phyloP scores from a whole-genome alignment of 2,329 filamentous ascomycete species.

The Trichothecium sympodiale region DNA sequence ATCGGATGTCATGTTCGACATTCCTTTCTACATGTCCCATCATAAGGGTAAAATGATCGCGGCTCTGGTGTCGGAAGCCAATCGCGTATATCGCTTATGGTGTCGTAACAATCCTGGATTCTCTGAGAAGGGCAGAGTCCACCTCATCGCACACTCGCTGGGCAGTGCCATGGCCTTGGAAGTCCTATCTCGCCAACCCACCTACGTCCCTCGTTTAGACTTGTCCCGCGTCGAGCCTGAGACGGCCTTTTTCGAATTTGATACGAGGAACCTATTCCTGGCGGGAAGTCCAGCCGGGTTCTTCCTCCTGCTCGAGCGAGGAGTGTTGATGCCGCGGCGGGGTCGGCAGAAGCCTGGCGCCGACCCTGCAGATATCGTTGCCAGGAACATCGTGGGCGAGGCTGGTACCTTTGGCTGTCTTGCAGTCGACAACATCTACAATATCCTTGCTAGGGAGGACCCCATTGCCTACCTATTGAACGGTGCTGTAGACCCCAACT shows the following conservation, averaged over 20 bases:
- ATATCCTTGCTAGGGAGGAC: constrained; percentile 62
- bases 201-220: constrained; percentile 44
- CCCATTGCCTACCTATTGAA: constrained; percentile 89
- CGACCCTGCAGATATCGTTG: constrained; percentile 48
- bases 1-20: constrained; percentile 95
- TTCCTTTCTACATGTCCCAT: constrained; percentile 94
- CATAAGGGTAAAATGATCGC: constrained; percentile 93
- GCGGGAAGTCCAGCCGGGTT: constrained; percentile 86
- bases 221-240: constrained; percentile 27
- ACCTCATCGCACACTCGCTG: constrained; percentile 86
- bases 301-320: constrained; percentile 77
- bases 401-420: constrained; percentile 77
- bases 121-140: constrained; percentile 67
- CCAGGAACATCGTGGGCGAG: constrained; percentile 58
- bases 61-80: constrained; percentile 81
- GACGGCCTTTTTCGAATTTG: constrained; percentile 70
- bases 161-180: constrained; percentile 93
- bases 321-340: constrained; percentile 60
- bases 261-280: constrained; percentile 81
- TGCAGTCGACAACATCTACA: constrained; percentile 93
- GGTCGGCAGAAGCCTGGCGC: constrained; percentile 67
- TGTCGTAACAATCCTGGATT: constrained; percentile 89
- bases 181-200: constrained; percentile 82
- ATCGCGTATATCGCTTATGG: constrained; percentile 92
- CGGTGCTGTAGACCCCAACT: constrained; percentile 72